Conservation (phyloP, 495 filamentous ascomycete species). For the Paragyromitra xinjiangensis region DNA sequence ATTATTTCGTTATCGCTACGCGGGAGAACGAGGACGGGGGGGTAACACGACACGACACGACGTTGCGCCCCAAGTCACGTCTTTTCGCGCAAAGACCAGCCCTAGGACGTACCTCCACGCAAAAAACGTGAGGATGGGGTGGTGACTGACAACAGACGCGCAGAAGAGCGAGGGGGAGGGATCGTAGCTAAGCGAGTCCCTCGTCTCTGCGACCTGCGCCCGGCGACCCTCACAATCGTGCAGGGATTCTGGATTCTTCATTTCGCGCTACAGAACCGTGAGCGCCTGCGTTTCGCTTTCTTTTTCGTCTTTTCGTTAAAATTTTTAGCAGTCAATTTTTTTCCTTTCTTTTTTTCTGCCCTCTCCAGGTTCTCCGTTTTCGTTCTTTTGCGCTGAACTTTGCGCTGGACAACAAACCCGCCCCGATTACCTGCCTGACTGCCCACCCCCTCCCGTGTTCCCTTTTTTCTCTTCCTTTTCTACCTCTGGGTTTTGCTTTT, state of each 20-base stretch:
- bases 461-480: conserved; percentile 40
- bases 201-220: conserved; percentile 50
- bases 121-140: conserved; percentile 50
- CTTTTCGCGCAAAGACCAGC: conserved; percentile 51
- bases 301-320: conserved; percentile 40
- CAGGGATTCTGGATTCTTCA: conserved; percentile 52
- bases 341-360: conserved; percentile 29
- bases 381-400: conserved; percentile 50
- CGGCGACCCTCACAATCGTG: conserved; percentile 49
- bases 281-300: conserved; percentile 48
- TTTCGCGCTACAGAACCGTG: conserved; percentile 45
- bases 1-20: conserved; percentile 42
- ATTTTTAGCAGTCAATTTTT: conserved; percentile 40
- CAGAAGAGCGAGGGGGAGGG: conserved; percentile 46
- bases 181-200: conserved; percentile 50
- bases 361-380: conserved; percentile 48
- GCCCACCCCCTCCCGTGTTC: conserved; percentile 44
- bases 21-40: conserved; percentile 18
- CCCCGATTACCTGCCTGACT: conserved; percentile 46
- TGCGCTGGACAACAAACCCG: conserved; percentile 45
- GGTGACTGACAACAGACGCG: conserved; percentile 52
- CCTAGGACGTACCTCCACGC: conserved; percentile 44
- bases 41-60: conserved; percentile 48
- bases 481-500: conserved; percentile 30
- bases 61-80: conserved; percentile 49